Evolutionary conservation across 805 yeast genomes (phyloP), one percentile per base, ranked within the genome.

Genomic region (Cyberlindnera maritima): DNA sequence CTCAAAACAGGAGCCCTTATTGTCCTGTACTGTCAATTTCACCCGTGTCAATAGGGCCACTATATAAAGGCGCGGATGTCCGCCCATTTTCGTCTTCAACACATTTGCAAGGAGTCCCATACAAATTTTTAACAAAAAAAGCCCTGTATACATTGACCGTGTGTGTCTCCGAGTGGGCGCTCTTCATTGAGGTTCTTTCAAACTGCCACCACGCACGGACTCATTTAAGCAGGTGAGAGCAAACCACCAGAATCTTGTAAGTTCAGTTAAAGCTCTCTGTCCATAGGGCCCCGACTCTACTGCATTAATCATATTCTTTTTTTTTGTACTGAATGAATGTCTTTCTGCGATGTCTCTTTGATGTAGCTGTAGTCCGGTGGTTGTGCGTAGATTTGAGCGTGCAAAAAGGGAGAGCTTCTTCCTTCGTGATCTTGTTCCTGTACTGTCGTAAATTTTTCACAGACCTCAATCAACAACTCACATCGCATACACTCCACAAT

Each of bases 261-360:
- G 57, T 55, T 56, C 58, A 55, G 60, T 53, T 43, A 39, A 33
- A 29, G 46, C 45, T 23, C 43, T 40, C 42, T 26, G 21, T 36
- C 54, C 38, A 42, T 54, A 45, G 50, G 39, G 40, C 39, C 34
- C 31, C 35, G 52, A 53, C 59, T 55, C 60, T 56, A 56, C 44
- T 43, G 29, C 60, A 52, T 14, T 36, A 41, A 40, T 46, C 50
- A 56, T 46, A 56, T 49, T 15, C 18, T 10, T 18, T n/a, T n/a
- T n/a, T n/a, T n/a, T n/a, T n/a, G n/a, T n/a, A n/a, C n/a, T n/a
- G n/a, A n/a, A n/a, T n/a, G n/a, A n/a, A n/a, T n/a, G n/a, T n/a
- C n/a, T n/a, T n/a, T n/a, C n/a, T n/a, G n/a, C n/a, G n/a, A n/a
- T n/a, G n/a, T n/a, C n/a, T n/a, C n/a, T n/a, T n/a, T n/a, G n/a